Percentiles rank a stretch among this genome's conserved stretches.
Evolutionary conservation across 768 basidiomycete genomes (phyloP).

Genomic region (Strobilomyces dryophilus): DNA sequence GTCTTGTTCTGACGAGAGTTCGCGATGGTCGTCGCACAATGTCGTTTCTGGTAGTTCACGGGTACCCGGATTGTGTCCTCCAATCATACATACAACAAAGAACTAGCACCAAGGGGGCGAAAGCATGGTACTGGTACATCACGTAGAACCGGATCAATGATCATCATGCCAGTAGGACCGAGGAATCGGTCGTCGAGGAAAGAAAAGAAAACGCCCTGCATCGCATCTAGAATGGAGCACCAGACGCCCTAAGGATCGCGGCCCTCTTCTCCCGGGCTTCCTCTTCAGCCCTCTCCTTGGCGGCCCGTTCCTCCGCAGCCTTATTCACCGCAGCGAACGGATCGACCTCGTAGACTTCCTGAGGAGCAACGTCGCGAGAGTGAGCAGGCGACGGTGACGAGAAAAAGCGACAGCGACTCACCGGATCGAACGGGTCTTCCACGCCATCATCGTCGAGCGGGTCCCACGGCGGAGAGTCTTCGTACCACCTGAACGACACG

Average conservation of each 20-base stretch:
- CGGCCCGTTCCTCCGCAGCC: not conserved
- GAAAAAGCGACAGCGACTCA: constrained; percentile 1
- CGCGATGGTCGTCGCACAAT: no score
- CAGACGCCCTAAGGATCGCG: not conserved
- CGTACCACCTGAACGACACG: constrained; percentile 18
- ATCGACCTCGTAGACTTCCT: constrained; percentile 7
- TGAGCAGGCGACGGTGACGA: not conserved
- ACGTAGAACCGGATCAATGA: no score
- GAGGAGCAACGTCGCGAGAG: not conserved
- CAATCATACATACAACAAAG: no score
- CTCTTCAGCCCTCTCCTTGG: not conserved
- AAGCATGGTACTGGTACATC: no score
- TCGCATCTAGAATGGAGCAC: not conserved
- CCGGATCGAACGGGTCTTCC: constrained; percentile 18
- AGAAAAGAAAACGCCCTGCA: not conserved
- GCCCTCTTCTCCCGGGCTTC: not conserved
- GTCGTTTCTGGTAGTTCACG: no score
- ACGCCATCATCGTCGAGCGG: constrained; percentile 25
- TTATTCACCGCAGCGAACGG: constrained; percentile 13
- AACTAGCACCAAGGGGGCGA: no score
- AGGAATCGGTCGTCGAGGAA: no score
- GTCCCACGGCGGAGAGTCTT: constrained; percentile 20
- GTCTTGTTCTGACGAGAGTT: no score
- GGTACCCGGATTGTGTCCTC: no score
- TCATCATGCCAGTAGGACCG: no score